These are phyloP conservation scores for Chlorella variabilis DNA, from an alignment of 163 green algal species.

Conservation along the genomic window DNA sequence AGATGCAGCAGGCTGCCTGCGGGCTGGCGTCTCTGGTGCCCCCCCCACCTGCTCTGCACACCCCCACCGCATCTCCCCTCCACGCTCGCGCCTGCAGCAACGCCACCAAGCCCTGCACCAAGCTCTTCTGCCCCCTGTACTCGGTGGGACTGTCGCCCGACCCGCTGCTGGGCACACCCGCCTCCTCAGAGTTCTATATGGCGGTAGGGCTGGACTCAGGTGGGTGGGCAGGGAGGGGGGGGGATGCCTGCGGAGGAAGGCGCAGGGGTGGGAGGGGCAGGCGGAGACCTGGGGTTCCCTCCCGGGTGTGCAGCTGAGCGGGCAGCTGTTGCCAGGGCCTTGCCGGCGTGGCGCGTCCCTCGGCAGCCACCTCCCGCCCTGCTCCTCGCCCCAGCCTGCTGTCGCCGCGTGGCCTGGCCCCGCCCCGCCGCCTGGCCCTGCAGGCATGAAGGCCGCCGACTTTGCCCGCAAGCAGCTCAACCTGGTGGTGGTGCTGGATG, in stretches of 20 bases:
- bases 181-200: constrained; percentile 14
- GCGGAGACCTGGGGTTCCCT: background rate
- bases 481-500: constrained; percentile 41
- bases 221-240: background rate
- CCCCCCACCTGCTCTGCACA: background rate
- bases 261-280: too few relatives aligned
- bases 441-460: constrained; percentile 24
- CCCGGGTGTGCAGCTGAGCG: background rate
- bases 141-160: constrained; percentile 5
- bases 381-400: background rate
- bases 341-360: too few relatives aligned
- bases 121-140: constrained; percentile 50
- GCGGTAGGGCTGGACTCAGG: constrained; percentile 9
- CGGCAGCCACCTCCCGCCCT: too few relatives aligned
- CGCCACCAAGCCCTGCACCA: constrained; percentile 11
- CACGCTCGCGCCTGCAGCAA: background rate
- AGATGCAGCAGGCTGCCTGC: background rate
- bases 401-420: background rate
- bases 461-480: constrained; percentile 38
- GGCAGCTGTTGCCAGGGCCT: too few relatives aligned
- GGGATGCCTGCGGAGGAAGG: too few relatives aligned
- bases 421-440: background rate
- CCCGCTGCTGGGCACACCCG: constrained; percentile 5
- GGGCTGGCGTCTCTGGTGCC: too few relatives aligned
- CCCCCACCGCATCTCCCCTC: background rate